These are phyloP conservation scores for Bertia moriformis DNA, from an alignment of 2,329 filamentous ascomycete species.

Conservation along the genomic window DNA sequence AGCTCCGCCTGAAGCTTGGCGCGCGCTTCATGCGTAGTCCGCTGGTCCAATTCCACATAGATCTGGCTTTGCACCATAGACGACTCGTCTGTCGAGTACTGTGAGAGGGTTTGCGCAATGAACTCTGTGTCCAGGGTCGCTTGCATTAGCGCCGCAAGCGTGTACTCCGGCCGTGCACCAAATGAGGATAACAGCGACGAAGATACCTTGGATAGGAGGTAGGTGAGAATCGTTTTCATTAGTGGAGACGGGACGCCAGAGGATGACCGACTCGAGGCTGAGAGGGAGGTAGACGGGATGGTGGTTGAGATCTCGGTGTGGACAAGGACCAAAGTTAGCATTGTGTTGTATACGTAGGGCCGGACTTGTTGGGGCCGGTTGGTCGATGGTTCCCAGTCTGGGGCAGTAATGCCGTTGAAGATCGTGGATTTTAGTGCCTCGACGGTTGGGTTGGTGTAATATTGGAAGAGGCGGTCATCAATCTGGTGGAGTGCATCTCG, in stretches of 20 bases:
- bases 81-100: conserved; percentile 51
- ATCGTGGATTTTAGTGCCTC: conserved; percentile 35
- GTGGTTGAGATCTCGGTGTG: conserved; percentile 52
- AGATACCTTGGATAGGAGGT: conserved; percentile 50
- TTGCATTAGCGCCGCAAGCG: conserved; percentile 53
- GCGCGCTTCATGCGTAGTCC: conserved; percentile 54
- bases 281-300: conserved; percentile 20
- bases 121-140: conserved; percentile 65
- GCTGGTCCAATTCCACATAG: conserved; percentile 54
- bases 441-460: conserved; percentile 50
- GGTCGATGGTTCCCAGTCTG: conserved; percentile 41
- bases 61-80: conserved; percentile 53
- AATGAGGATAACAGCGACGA: conserved; percentile 46
- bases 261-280: not conserved
- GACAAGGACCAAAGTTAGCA: conserved; percentile 54
- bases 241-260: conserved; percentile 14
- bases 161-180: conserved; percentile 36
- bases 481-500: conserved; percentile 55
- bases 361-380: conserved; percentile 41
- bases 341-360: conserved; percentile 53
- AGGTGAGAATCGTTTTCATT: conserved; percentile 45
- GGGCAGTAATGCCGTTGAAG: conserved; percentile 37
- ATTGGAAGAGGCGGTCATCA: conserved; percentile 55
- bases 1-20: conserved; percentile 50
- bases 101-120: conserved; percentile 54